Base-by-base conservation (phyloP, 768 basidiomycete species). In the Hypsizygus marmoreus region DNA sequence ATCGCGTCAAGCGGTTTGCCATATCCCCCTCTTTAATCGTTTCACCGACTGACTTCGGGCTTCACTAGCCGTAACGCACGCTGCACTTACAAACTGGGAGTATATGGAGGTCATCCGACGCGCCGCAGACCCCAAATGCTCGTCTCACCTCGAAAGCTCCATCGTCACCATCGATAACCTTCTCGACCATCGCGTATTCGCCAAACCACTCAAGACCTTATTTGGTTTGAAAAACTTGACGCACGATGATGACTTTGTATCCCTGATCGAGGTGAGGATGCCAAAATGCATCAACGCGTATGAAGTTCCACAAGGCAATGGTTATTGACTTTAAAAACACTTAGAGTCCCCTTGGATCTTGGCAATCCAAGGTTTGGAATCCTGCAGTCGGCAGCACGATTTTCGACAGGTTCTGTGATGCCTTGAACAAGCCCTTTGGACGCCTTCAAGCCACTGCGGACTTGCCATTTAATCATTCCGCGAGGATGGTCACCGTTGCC, bases 291-390 rank as follows among this genome's bases (percentile, higher is more conserved):
- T n/a, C n/a, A n/a, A n/a, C n/a, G n/a, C n/a, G n/a, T n/a, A n/a
- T n/a, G n/a, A 33, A 35, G n/a, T 53, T 46, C 40, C n/a, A 66
- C 59, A 55, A 56, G 61, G 51, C 61, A 17, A 10, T 12, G n/a
- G 33, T 40, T 45, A 5, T 29, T 19, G 26, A 23, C 24, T 6
- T 34, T 60, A 20, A 19, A 19, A 12, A 20, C 10, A 14, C 24
- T 11, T 46, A 90, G 79, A 59, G 53, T 32, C 86, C 89, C 3
- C 71, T 93, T 20, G 79, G 77, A 1, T 67, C 64, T 5, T 95
- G 92, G 89, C 95, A 97, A 69, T 74, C 71, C 0, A 87, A 86
- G 64, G 86, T 85, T 60, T 97, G 94, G 95, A 88, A 95, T 61
- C 86, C 88, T 0, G 66, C 67, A 11, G 79, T 87, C 36, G 77